Percentiles rank a stretch among this genome's conserved stretches.
phyloP scores from a whole-genome alignment of 768 basidiomycete species.

The Hygrocybe punicea region DNA sequence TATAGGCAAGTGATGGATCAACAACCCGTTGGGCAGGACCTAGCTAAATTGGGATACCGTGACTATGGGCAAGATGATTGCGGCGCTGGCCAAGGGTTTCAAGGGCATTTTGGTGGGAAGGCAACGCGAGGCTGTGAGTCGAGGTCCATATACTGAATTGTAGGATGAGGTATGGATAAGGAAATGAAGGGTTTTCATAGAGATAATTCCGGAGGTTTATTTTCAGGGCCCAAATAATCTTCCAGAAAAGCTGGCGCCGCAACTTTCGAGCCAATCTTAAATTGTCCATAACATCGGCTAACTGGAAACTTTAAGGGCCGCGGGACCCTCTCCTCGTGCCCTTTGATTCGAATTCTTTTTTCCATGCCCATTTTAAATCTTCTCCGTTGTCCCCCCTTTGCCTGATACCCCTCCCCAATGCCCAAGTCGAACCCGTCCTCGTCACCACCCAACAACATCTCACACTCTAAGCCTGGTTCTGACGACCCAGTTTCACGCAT shows the following conservation, averaged over 20 bases:
- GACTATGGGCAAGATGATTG: conserved; percentile 29
- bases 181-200: not conserved
- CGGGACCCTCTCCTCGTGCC: conserved; percentile 66
- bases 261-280: conserved; percentile 50
- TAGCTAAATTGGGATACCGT: conserved; percentile 40
- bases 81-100: conserved; percentile 1
- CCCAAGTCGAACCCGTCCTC: conserved; percentile 40
- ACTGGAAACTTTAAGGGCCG: conserved; percentile 48
- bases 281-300: conserved; percentile 47
- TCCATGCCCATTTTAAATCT: conserved; percentile 58
- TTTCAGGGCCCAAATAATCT: conserved; percentile 30
- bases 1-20: conserved; percentile 15
- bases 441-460: conserved; percentile 27
- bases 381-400: conserved; percentile 25
- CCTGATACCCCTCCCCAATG: conserved; percentile 34
- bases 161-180: not conserved
- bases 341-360: conserved; percentile 65
- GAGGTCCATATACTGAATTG: conserved; percentile 21
- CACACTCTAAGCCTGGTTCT: conserved; percentile 34
- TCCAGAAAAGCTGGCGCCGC: conserved; percentile 48
- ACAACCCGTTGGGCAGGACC: conserved; percentile 35
- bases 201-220: not conserved
- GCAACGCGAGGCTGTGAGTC: conserved; percentile 30
- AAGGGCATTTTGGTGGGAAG: conserved; percentile 47
- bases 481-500: conserved; percentile 43